These are phyloP conservation scores for Erysimum cheiranthoides DNA, from an alignment of 345 rosid species.

Conservation along the genomic window DNA sequence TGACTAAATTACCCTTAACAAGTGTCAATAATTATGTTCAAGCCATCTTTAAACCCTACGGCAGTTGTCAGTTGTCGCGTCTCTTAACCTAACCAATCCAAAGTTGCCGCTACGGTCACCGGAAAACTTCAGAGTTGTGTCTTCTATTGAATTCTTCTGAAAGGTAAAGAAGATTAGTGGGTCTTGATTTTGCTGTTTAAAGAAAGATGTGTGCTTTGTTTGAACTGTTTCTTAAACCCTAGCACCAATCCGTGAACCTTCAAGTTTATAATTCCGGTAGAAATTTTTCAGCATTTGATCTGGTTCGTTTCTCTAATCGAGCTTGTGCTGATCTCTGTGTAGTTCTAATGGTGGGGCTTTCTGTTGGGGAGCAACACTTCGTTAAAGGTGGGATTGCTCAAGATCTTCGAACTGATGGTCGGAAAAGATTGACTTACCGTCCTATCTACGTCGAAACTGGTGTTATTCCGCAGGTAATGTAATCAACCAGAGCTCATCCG, in stretches of 20 bases:
- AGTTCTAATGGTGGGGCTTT: slow-evolving; percentile 78
- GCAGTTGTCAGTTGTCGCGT: slow-evolving; percentile 22
- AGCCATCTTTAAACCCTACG: slow-evolving; percentile 45
- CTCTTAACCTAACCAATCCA: slow-evolving; percentile 20
- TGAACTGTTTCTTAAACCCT: slow-evolving; percentile 28
- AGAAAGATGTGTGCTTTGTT: slow-evolving; percentile 7
- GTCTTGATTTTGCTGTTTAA: slow-evolving; percentile 11
- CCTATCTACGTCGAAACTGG: slow-evolving; percentile 76
- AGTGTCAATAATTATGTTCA: slow-evolving; percentile 14
- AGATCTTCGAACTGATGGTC: slow-evolving; percentile 82
- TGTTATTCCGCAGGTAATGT: slow-evolving; percentile 81
- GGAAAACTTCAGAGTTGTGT: slow-evolving; percentile 24
- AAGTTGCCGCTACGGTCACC: slow-evolving; percentile 38
- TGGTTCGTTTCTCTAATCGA: neutral
- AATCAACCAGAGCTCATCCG: slow-evolving; percentile 13
- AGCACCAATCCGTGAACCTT: slow-evolving; percentile 1
- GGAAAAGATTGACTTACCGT: slow-evolving; percentile 69
- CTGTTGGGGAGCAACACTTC: slow-evolving; percentile 71
- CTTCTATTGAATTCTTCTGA: slow-evolving; percentile 14
- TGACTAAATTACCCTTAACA: slow-evolving; percentile 32
- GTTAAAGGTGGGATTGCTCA: slow-evolving; percentile 85
- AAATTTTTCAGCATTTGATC: neutral
- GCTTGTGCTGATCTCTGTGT: slow-evolving; percentile 5
- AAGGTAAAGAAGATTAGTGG: slow-evolving; percentile 27
- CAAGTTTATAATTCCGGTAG: slow-evolving; percentile 1